Base-by-base conservation (phyloP, 148 eudicot species). In the Suaeda aralocaspica region DNA sequence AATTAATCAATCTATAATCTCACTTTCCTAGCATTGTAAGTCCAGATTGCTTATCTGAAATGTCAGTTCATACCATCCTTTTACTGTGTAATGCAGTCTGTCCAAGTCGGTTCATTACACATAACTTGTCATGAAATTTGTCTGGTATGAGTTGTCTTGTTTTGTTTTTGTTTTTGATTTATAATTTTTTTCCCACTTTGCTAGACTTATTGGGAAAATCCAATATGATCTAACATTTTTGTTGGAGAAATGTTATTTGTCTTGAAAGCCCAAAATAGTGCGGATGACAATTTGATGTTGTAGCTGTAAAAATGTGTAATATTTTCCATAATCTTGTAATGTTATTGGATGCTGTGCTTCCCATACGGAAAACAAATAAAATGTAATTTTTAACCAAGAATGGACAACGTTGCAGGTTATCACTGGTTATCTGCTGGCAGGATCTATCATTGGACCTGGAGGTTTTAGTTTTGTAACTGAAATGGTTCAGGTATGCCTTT, bases 371-470 rank as follows among this genome's bases (percentile, higher is more conserved):
- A 34, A 16, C 34, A 16, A 59, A 48, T 46, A 16, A 18, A 25
- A 9, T 30, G 15, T 64, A 13, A 16, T 39, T 30, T 64, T 68
- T 16, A 73, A 67, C 50, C n/a, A 15, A 61, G 24, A 26, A 51
- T 5, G 26, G 25, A 24, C 30, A 61, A 34, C 51, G 25, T 78
- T 73, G 83, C 86, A 94, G 99, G 99, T 95, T 73, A 86, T 95
- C 72, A 95, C 97, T 70, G 99, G 99, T 61, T 95, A 95, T 83
- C 82, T 95, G 78, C 81, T 95, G 44, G 96, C 99, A 50, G 99
- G 99, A 77, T 95, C 99, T 64, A 53, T 91, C 73, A 86, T 95
- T 80, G 99, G 99, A 74, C 99, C 99, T 50, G 99, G 99, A 51
- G 99, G 99, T 52, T 83, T 91, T 77, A 89, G 86, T 80, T 81